phyloP scores from a whole-genome alignment of 2,329 filamentous ascomycete species.

The Apiospora rasikravindrae region DNA sequence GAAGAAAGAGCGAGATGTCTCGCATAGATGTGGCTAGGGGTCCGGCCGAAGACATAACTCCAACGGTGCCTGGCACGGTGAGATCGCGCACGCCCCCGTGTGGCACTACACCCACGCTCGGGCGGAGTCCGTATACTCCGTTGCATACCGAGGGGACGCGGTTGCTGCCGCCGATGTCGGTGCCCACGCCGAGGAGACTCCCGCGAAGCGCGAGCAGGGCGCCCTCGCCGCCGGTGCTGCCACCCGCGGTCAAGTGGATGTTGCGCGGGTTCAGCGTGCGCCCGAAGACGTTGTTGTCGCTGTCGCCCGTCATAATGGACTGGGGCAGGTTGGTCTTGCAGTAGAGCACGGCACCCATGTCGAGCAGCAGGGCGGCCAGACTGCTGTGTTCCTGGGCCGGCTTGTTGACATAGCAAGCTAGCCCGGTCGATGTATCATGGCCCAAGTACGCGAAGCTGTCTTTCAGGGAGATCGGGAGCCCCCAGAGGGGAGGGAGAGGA shows the following conservation, averaged over 20 bases:
- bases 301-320: conserved; percentile 50
- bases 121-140: conserved; percentile 56
- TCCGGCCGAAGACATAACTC: conserved; percentile 67
- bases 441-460: conserved; percentile 64
- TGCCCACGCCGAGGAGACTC: conserved; percentile 52
- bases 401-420: conserved; percentile 50
- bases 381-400: conserved; percentile 55
- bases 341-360: conserved; percentile 56
- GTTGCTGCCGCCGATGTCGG: conserved; percentile 57
- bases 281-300: conserved; percentile 58
- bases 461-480: conserved; percentile 49
- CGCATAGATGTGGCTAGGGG: conserved; percentile 60
- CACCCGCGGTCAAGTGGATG: conserved; percentile 46
- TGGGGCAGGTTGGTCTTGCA: conserved; percentile 54
- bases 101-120: conserved; percentile 51
- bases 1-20: conserved; percentile 55
- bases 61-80: conserved; percentile 64
- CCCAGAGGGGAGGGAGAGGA: conserved; percentile 30
- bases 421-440: conserved; percentile 60
- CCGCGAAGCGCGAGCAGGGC: conserved; percentile 31
- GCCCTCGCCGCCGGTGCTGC: conserved; percentile 34
- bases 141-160: conserved; percentile 54
- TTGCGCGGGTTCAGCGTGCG: conserved; percentile 52
- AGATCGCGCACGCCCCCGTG: conserved; percentile 65
- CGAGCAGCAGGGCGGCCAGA: conserved; percentile 53